Evolutionary conservation across 2,329 filamentous ascomycete genomes (phyloP).

Genomic region (Fusarium domesticum): DNA sequence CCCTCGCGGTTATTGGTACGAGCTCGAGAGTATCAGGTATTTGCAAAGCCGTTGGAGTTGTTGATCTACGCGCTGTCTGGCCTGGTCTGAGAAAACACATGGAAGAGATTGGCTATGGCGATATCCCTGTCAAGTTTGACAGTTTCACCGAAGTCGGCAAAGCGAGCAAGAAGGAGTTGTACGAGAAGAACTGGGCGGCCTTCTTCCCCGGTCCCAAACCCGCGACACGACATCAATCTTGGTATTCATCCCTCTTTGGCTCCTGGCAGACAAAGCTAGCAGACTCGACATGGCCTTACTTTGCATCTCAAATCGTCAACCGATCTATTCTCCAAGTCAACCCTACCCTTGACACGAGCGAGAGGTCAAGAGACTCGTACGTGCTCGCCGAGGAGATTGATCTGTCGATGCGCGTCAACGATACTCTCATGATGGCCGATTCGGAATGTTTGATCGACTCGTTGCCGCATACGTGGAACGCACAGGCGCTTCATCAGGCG

Average conservation of each 20-base stretch:
- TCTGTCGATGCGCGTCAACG: background rate
- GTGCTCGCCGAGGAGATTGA: background rate
- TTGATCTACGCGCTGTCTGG: constrained; percentile 12
- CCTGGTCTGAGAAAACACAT: constrained; percentile 8
- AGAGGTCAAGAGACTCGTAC: background rate
- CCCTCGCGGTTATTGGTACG: constrained; percentile 9
- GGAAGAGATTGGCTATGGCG: constrained; percentile 9
- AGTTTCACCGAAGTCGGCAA: constrained; percentile 7
- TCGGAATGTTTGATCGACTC: background rate
- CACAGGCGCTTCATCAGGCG: background rate
- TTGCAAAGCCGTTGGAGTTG: constrained; percentile 8
- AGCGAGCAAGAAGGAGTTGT: constrained; percentile 1
- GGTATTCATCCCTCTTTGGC: background rate
- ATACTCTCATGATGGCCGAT: background rate
- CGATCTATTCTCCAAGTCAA: constrained; percentile 3
- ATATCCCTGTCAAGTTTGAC: constrained; percentile 8
- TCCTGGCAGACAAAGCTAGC: background rate
- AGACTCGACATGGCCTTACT: background rate
- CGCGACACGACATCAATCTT: background rate
- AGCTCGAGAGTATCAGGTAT: constrained; percentile 6
- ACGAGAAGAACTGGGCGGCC: constrained; percentile 14
- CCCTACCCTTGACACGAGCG: background rate
- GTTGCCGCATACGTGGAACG: background rate
- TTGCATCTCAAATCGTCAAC: background rate
- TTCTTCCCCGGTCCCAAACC: constrained; percentile 11